A percentile compares a stretch with the other conserved stretches of the same genome.
phyloP scores from a whole-genome alignment of 306 rosid genomes.

The Vachellia pachyceras region DNA sequence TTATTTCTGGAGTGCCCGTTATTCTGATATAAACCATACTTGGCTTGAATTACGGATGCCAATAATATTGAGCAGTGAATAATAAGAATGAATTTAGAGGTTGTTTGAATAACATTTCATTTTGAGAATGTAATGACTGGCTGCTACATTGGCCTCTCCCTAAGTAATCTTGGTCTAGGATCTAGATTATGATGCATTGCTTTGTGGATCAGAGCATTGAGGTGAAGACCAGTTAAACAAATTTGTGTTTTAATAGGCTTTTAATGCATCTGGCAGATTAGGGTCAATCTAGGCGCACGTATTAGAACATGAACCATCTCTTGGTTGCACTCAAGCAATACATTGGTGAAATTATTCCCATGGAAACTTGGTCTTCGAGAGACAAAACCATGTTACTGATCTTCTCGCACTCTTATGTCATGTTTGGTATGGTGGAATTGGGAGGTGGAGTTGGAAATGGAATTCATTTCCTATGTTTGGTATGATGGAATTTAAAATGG shows the following conservation, averaged over 20 bases:
- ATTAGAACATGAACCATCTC: neutral
- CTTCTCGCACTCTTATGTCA: neutral
- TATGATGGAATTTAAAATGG: too few relatives aligned
- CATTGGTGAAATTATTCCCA: neutral
- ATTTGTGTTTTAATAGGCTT: neutral
- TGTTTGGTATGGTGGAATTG: too few relatives aligned
- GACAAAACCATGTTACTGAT: neutral
- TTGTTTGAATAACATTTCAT: conserved; percentile 16
- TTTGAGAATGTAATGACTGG: conserved; percentile 16
- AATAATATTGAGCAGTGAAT: conserved; percentile 12
- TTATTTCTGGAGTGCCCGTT: conserved; percentile 29
- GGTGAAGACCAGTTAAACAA: conserved; percentile 8
- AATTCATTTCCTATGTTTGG: too few relatives aligned
- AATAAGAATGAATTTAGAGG: neutral
- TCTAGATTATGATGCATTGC: conserved; percentile 10
- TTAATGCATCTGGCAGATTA: conserved; percentile 1
- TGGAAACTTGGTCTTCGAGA: neutral
- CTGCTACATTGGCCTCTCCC: neutral
- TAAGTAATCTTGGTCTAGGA: neutral
- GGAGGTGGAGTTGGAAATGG: too few relatives aligned
- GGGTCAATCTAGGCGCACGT: neutral
- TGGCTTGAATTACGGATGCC: conserved; percentile 22
- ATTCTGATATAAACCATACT: neutral
- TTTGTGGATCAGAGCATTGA: neutral
- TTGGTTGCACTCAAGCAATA: neutral